Percentiles rank a stretch among this genome's conserved stretches.
Evolutionary conservation across 495 filamentous ascomycete genomes (phyloP).

Genomic region (Aspergillus panamensis): DNA sequence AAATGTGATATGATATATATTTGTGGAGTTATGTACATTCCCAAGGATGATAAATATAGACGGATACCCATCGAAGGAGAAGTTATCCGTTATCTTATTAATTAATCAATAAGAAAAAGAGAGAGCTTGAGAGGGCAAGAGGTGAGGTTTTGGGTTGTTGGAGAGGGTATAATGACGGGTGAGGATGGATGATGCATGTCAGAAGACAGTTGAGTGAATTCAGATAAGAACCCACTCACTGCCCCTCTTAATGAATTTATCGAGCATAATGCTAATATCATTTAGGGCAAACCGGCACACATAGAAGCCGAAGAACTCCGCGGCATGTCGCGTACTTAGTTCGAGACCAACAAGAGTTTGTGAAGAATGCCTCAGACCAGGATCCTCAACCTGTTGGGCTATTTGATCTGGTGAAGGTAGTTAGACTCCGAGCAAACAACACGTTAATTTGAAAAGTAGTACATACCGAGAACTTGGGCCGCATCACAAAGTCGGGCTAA

Average conservation of each 20-base stretch:
- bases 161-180: neutral
- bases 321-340: conserved; percentile 85
- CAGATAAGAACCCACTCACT: conserved; percentile 85
- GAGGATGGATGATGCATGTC: conserved; percentile 11
- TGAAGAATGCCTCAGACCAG: conserved; percentile 74
- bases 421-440: neutral
- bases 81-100: neutral
- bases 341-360: conserved; percentile 92
- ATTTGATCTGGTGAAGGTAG: conserved; percentile 70
- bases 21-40: conserved; percentile 1
- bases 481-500: conserved; percentile 92
- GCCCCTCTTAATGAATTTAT: conserved; percentile 95
- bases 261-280: conserved; percentile 81
- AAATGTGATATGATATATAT: neutral
- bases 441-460: neutral
- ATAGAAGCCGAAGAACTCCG: conserved; percentile 97
- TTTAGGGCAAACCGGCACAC: conserved; percentile 88
- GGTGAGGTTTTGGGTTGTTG: neutral
- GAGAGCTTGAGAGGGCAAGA: neutral
- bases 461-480: conserved; percentile 87
- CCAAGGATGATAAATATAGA: neutral
- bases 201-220: conserved; percentile 8
- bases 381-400: conserved; percentile 91
- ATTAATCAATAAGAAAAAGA: neutral
- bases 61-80: neutral